Conservation (phyloP, 257 asterid genomes). For the Leptodermis oblonga region DNA sequence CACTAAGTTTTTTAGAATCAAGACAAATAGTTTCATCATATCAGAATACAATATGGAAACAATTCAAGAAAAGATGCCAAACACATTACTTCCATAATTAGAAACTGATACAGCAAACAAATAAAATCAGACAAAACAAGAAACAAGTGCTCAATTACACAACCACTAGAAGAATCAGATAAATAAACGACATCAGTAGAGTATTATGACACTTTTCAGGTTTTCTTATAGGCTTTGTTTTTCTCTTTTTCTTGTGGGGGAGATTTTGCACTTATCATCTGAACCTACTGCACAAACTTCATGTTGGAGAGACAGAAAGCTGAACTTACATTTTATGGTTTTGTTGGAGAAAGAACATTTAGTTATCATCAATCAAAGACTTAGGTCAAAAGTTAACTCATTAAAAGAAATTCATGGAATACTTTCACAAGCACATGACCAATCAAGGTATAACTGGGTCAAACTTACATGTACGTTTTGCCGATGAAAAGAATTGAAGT, state of each 20-base stretch:
- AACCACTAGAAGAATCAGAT: not conserved
- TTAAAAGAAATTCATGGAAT: not conserved
- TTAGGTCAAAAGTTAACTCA: not conserved
- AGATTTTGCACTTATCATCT: too few species aligned
- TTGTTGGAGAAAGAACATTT: not conserved
- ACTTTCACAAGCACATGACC: slow-evolving; percentile 2
- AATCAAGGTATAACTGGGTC: slow-evolving; percentile 12
- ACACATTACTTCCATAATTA: not conserved
- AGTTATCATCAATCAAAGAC: not conserved
- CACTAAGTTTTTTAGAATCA: not conserved
- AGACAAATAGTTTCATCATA: not conserved
- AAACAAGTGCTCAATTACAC: not conserved
- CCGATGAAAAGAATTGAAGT: slow-evolving; percentile 90
- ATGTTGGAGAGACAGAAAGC: not conserved
- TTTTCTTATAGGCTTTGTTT: not conserved
- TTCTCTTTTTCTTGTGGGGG: too few species aligned
- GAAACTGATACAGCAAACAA: not conserved
- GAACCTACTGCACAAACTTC: not conserved
- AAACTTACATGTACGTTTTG: slow-evolving; percentile 90
- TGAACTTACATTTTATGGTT: slow-evolving; percentile 11
- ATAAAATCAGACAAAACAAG: not conserved
- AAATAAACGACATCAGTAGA: not conserved
- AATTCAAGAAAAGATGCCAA: not conserved
- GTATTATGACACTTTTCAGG: not conserved
- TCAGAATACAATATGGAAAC: not conserved